Conservation (phyloP, 1,284 basidiomycete species). For the Rhizoctonia solani region DNA sequence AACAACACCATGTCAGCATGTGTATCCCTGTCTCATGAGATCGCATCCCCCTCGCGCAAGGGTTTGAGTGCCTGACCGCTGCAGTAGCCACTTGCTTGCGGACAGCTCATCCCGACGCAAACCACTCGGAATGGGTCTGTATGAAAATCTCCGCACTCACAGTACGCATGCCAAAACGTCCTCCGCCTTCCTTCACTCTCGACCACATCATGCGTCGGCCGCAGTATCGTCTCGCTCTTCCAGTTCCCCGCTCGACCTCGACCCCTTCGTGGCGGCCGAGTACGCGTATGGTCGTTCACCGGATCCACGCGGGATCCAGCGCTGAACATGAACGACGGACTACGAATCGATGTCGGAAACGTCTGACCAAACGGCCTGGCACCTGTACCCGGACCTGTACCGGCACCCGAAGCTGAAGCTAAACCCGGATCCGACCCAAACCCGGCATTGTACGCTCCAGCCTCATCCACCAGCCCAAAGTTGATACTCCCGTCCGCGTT, state of each 20-base stretch:
- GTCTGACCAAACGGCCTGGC: too few species aligned
- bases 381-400: too few species aligned
- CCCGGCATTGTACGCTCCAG: constrained; percentile 3
- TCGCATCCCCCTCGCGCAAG: too few species aligned
- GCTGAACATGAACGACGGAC: background rate
- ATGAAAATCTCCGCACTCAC: too few species aligned
- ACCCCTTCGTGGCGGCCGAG: constrained; percentile 9
- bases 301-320: background rate
- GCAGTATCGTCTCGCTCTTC: constrained; percentile 32
- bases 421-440: background rate
- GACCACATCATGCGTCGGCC: constrained; percentile 17
- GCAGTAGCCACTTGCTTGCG: too few species aligned
- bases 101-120: too few species aligned
- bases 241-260: constrained; percentile 27
- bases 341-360: background rate
- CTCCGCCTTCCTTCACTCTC: constrained; percentile 19
- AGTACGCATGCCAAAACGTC: constrained; percentile 30
- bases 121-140: too few species aligned
- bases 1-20: too few species aligned
- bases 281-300: background rate
- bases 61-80: too few species aligned
- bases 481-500: constrained; percentile 20
- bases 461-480: background rate
- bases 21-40: too few species aligned
- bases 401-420: background rate